Percentiles rank a stretch among this genome's conserved stretches.
Conservation (phyloP, 495 filamentous ascomycete genomes). For the Penicillium tannophilum region DNA sequence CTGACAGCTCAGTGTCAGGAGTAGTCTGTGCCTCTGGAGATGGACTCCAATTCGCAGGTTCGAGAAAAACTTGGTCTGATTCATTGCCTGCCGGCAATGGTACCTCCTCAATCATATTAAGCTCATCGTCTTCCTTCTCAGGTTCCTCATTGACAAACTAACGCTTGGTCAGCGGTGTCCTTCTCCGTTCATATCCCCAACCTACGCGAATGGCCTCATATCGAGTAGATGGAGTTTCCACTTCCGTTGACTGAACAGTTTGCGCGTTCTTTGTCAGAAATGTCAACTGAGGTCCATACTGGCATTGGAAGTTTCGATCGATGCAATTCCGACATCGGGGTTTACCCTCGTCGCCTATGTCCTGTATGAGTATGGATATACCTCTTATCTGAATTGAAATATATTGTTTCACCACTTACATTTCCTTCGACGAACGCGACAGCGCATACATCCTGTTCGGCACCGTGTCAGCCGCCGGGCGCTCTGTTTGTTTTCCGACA, state of each 20-base stretch:
- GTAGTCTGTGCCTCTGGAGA: neutral
- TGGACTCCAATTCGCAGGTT: neutral
- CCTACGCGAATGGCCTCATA: conserved; percentile 32
- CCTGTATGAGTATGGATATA: neutral
- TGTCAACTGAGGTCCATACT: conserved; percentile 41
- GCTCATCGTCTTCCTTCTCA: conserved; percentile 1
- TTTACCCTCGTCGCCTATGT: conserved; percentile 44
- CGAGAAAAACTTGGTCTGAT: neutral
- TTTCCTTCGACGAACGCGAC: conserved; percentile 44
- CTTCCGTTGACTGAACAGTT: conserved; percentile 26
- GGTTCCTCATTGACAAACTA: conserved; percentile 35
- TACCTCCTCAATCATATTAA: neutral
- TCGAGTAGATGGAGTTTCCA: conserved; percentile 8
- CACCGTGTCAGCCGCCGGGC: conserved; percentile 32
- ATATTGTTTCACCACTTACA: conserved; percentile 28
- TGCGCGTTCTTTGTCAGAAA: conserved; percentile 46
- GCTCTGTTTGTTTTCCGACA: conserved; percentile 18
- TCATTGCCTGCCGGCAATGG: neutral
- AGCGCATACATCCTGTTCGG: conserved; percentile 48
- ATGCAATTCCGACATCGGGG: conserved; percentile 46
- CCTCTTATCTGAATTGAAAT: neutral
- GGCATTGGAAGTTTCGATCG: conserved; percentile 40
- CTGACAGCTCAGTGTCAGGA: too few species aligned
- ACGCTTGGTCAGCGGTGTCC: neutral
- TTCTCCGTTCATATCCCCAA: neutral